Evolutionary conservation across 495 filamentous ascomycete genomes (phyloP), one percentile per base, ranked within the genome.

Genomic region (Penicillium silybi): DNA sequence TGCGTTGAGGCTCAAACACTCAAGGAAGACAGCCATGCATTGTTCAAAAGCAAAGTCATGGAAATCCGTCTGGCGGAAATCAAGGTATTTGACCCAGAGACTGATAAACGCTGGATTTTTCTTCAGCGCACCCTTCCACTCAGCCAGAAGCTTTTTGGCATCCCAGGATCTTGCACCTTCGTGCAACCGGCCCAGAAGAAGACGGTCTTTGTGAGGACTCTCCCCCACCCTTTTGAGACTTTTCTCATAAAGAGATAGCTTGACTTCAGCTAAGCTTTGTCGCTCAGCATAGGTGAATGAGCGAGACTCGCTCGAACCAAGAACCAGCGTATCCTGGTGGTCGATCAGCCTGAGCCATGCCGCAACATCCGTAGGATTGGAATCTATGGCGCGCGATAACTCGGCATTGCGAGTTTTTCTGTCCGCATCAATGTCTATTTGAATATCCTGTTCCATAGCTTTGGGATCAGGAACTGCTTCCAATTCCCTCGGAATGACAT

Each of bases 241-340:
- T 50, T 90, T 84, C 44, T 89, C 82, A 57, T 90, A 90, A n/a
- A 96, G 79, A 0, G 85, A 85, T 2, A 95, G 54, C 53, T 87
- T 91, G 32, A 95, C 80, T 54, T 89, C 88, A 17, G 90, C 86
- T 20, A 87, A 78, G 46, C 83, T 85, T 48, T 73, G 77, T 20
- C 65, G 70, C 53, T 96, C 89, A 3, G 84, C 83, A 38, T 68
- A 64, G 1, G 81, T 86, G 9, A 80, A 64, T 18, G 72, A 62
- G 38, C 68, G 67, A 20, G 67, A 61, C 25, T 72, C 66, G 53
- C 64, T 56, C 58, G 59, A n/a, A 49, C 62, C 64, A 42, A 45
- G 58, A 13, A 92, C 69, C 39, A 92, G 69, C 20, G 48, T 53
- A 56, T 88, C 82, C 68, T 97, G 93, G 43, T 91, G 80, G 13